Evolutionary conservation across 345 rosid genomes (phyloP).

Genomic region (Linum usitatissimum): DNA sequence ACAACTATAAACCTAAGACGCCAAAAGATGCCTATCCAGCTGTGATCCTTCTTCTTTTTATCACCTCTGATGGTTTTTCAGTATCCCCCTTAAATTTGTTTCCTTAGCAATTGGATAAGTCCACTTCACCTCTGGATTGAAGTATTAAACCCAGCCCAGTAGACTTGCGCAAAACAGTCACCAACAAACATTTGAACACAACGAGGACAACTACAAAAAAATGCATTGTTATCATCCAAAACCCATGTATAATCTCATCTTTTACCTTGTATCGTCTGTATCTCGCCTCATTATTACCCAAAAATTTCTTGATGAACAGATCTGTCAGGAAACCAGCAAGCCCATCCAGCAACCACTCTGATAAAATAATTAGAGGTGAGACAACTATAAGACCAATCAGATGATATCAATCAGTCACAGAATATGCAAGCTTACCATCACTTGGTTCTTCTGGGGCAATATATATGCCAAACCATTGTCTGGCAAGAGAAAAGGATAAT

Average conservation of each 20-base stretch:
- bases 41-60: too few relatives aligned
- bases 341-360: conserved; percentile 97
- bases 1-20: too few relatives aligned
- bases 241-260: neutral
- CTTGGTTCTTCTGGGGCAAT: conserved; percentile 65
- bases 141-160: neutral
- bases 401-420: conserved; percentile 11
- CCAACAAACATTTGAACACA: neutral
- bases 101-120: too few relatives aligned
- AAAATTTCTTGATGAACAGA: conserved; percentile 74
- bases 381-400: conserved; percentile 5
- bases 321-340: conserved; percentile 91
- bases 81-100: too few relatives aligned
- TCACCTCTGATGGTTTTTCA: too few relatives aligned
- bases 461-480: conserved; percentile 96
- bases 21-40: too few relatives aligned
- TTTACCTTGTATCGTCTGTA: conserved; percentile 86
- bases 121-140: neutral
- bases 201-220: neutral
- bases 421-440: conserved; percentile 57
- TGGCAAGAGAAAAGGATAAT: conserved; percentile 84
- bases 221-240: too few relatives aligned
- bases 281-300: conserved; percentile 94
- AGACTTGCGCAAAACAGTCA: neutral
- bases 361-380: conserved; percentile 11